A percentile compares a stretch with the other conserved stretches of the same genome.
These are phyloP conservation scores for Fusarium sp. DNA, from an alignment of 2,329 filamentous ascomycete species.

Conservation along the genomic window DNA sequence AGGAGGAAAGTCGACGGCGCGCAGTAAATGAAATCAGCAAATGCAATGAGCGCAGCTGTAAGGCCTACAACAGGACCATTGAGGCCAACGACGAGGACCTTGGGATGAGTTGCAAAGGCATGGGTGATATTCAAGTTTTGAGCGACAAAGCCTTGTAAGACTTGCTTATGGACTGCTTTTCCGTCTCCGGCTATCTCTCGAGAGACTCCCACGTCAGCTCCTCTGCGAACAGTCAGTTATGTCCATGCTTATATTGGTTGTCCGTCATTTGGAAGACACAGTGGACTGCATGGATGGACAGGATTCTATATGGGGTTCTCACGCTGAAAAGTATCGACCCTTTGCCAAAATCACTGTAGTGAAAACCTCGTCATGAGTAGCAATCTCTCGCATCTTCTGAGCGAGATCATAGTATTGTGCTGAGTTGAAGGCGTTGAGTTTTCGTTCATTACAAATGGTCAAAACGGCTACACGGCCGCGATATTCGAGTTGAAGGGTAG, in stretches of 20 bases:
- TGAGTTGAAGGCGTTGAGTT: constrained; percentile 84
- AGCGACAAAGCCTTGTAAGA: constrained; percentile 77
- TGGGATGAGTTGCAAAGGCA: constrained; percentile 92
- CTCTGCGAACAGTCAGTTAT: constrained; percentile 59
- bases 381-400: constrained; percentile 78
- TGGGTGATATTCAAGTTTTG: constrained; percentile 91
- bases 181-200: constrained; percentile 53
- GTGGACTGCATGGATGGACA: not conserved
- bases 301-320: constrained; percentile 45
- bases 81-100: constrained; percentile 89
- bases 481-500: constrained; percentile 52
- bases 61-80: constrained; percentile 94
- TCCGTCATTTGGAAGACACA: not conserved
- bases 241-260: not conserved
- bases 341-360: constrained; percentile 87
- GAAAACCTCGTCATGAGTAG: constrained; percentile 79
- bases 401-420: constrained; percentile 82
- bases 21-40: constrained; percentile 93
- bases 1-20: constrained; percentile 84
- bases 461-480: constrained; percentile 70
- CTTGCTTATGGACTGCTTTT: constrained; percentile 58
- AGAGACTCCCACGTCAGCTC: constrained; percentile 77
- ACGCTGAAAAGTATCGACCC: constrained; percentile 91
- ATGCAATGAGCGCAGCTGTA: constrained; percentile 82
- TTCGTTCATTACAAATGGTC: constrained; percentile 84